Base-by-base conservation (phyloP, 2,329 filamentous ascomycete species). In the Curvularia hawaiiensis region DNA sequence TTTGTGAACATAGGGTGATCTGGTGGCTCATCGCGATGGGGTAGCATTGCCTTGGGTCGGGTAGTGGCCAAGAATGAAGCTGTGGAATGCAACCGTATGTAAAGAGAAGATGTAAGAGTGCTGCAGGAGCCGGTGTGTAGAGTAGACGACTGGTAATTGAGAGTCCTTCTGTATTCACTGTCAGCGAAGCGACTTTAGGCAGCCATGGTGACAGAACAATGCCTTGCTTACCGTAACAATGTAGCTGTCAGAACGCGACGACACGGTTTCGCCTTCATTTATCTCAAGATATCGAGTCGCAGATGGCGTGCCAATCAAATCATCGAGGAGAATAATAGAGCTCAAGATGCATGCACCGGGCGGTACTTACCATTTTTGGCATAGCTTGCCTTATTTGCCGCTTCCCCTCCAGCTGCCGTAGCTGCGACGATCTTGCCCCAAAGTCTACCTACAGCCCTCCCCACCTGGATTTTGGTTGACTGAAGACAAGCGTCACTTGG, bases 161-260 rank as follows among this genome's bases (percentile, higher is more conserved):
- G 31, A 26, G 44, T 28, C 40, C 63, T 60, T 26, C 50, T 60
- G 56, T 61, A 31, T 41, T 38, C 50, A 22, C 30, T 8, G 44
- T 35, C 44, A 47, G 44, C 30, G 28, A 33, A 33, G 33, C 16
- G 3, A 22, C 22, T 40, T 39, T 45, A 52, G 38, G 61, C 54
- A 58, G 60, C 61, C 59, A 58, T 60, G 61, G 35, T 55, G 41
- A 52, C 50, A 40, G 47, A 49, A 52, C 50, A 51, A 45, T 44
- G 30, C 26, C 52, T 48, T 39, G 48, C 30, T 46, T 39, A 50
- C 30, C 50, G 22, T 4, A 12, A 20, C 30, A 44, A 46, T 6
- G 24, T 26, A 22, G 20, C 39, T 14, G 48, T 24, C 30, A 35
- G n/a, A 14, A 26, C 8, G 5, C 30, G 39, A 6, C 38, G 39